Conservation (phyloP, 2,329 filamentous ascomycete genomes). For the Fusarium miscanthi region DNA sequence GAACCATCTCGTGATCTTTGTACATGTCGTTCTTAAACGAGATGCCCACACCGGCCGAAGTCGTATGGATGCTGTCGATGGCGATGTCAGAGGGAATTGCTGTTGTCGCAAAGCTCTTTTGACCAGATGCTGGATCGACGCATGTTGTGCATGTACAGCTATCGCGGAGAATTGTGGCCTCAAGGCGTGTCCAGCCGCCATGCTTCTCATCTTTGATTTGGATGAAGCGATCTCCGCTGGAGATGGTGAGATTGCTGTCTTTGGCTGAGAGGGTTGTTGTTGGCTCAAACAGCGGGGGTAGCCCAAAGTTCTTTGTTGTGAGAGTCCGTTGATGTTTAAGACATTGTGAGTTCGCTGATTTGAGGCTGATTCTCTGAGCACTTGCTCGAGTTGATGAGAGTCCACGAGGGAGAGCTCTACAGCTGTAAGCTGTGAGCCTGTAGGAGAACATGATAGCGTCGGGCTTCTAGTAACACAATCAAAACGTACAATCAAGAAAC, state of each 20-base stretch:
- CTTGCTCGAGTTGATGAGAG: slow-evolving; percentile 30
- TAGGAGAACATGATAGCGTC: slow-evolving; percentile 24
- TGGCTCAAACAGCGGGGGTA: slow-evolving; percentile 29
- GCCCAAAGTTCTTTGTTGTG: slow-evolving; percentile 15
- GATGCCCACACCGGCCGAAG: slow-evolving; percentile 61
- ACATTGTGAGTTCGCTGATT: neutral
- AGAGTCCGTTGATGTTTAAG: neutral
- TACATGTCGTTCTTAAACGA: slow-evolving; percentile 66
- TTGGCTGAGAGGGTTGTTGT: slow-evolving; percentile 4
- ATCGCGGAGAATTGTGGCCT: slow-evolving; percentile 60
- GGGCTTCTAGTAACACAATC: neutral
- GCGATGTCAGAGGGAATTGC: slow-evolving; percentile 53
- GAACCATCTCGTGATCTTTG: slow-evolving; percentile 48
- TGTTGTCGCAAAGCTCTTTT: slow-evolving; percentile 63
- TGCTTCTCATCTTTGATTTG: slow-evolving; percentile 39
- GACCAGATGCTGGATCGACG: slow-evolving; percentile 67
- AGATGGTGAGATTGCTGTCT: slow-evolving; percentile 35
- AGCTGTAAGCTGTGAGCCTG: slow-evolving; percentile 21
- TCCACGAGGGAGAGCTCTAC: slow-evolving; percentile 10
- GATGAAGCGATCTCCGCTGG: slow-evolving; percentile 44
- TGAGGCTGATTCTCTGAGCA: slow-evolving; percentile 16
- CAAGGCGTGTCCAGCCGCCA: slow-evolving; percentile 42
- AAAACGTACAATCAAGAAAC: neutral
- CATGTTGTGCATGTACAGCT: slow-evolving; percentile 64
- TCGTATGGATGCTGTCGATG: slow-evolving; percentile 47